A percentile compares a stretch with the other conserved stretches of the same genome.
Evolutionary conservation across 305 asterid species (phyloP).

Genomic region (Solanum hybrid): DNA sequence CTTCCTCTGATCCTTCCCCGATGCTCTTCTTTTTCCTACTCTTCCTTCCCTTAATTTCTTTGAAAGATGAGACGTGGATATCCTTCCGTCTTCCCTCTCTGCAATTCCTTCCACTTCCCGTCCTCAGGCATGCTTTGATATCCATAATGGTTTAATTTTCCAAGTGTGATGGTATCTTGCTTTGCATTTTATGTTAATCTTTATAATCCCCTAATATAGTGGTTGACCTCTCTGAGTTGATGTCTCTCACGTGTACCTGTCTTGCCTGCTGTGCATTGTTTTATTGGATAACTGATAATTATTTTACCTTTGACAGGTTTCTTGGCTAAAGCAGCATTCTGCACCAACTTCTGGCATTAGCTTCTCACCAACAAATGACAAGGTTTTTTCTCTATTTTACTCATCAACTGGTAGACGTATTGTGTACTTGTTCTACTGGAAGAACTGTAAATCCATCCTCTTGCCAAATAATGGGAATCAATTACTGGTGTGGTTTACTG

Average conservation of each 20-base stretch:
- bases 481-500: constrained; percentile 8
- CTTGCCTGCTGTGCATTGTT: background rate
- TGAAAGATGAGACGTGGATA: background rate
- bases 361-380: constrained; percentile 95
- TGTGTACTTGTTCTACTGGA: background rate
- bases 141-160: background rate
- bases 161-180: background rate
- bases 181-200: background rate
- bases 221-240: background rate
- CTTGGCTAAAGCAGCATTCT: constrained; percentile 97
- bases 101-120: background rate
- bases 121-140: background rate
- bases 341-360: constrained; percentile 93
- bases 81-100: background rate
- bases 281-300: background rate
- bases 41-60: background rate
- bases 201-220: background rate
- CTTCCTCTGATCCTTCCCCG: background rate
- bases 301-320: constrained; percentile 42
- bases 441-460: constrained; percentile 9
- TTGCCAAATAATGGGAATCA: background rate
- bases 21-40: background rate
- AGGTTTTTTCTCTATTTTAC: constrained; percentile 43
- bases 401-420: background rate
- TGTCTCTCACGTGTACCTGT: background rate